Evolutionary conservation across 805 yeast genomes (phyloP).

Genomic region (Ogataea nakhonphanomensis): DNA sequence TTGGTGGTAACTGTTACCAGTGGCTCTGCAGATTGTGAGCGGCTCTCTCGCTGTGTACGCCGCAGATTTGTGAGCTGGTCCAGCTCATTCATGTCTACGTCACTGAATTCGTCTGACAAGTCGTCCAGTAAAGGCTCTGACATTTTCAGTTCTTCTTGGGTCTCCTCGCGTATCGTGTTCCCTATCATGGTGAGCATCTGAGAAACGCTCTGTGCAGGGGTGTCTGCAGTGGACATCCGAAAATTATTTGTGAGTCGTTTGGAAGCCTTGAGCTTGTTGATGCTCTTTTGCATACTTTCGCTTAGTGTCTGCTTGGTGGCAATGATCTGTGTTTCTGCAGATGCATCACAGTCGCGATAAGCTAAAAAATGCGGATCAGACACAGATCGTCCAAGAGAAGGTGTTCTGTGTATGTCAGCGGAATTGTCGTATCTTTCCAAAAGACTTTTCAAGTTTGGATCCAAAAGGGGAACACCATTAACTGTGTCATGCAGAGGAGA

Average conservation of each 20-base stretch:
- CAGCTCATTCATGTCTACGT: slow-evolving; percentile 31
- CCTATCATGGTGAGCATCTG: slow-evolving; percentile 27
- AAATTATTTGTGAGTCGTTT: slow-evolving; percentile 21
- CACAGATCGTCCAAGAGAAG: slow-evolving; percentile 25
- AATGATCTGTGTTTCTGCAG: slow-evolving; percentile 20
- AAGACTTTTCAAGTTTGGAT: slow-evolving; percentile 31
- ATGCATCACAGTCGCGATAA: slow-evolving; percentile 23
- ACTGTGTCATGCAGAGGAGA: slow-evolving; percentile 38
- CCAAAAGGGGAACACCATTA: slow-evolving; percentile 21
- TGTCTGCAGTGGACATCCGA: not conserved
- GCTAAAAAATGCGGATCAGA: slow-evolving; percentile 35
- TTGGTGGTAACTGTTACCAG: too few species aligned
- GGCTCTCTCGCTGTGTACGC: slow-evolving; percentile 2
- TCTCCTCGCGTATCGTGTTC: slow-evolving; percentile 11
- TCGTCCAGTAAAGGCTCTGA: slow-evolving; percentile 14
- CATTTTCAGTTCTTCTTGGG: slow-evolving; percentile 1
- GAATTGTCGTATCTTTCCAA: slow-evolving; percentile 42
- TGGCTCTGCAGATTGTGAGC: not conserved
- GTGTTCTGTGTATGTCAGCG: slow-evolving; percentile 31
- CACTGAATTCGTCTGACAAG: slow-evolving; percentile 33
- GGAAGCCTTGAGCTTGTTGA: slow-evolving; percentile 38
- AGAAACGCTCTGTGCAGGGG: slow-evolving; percentile 22
- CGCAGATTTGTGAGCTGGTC: slow-evolving; percentile 2
- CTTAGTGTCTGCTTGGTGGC: slow-evolving; percentile 26
- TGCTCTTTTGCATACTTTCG: slow-evolving; percentile 34